Evolutionary conservation across 371 early-diverging fungal genomes (phyloP), one percentile per base, ranked within the genome.

Genomic region (Furculomyces boomerangus): DNA sequence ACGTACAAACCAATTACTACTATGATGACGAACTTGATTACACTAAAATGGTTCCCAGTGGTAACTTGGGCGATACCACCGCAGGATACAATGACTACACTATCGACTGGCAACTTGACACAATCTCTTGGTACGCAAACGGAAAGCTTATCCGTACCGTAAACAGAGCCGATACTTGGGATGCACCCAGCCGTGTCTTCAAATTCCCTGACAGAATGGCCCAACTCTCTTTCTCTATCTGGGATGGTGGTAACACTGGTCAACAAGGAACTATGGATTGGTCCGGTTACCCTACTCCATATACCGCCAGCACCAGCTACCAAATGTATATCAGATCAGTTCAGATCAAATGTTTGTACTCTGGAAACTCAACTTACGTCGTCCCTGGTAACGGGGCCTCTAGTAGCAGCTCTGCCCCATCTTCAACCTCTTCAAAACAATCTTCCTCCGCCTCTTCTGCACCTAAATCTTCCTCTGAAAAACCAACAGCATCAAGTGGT

Each of bases 181-280:
- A 51, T 45, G 60, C 37, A n/a, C 55, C 25, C 5, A 37, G 54
- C 26, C 30, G 48, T 8, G 56, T 47, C 5, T 67, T 52, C 53
- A 70, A 66, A 61, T 81, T 61, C 63, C 84, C 84, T 0, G 63
- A 71, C 18, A 60, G 71, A 1, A 74, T 74, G 31, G 67, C 79
- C 1, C 64, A 65, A 43, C 68, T 83, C 43, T 74, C 77, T 40
- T 72, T 81, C 61, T 77, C 79, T 8, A 66, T 84, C 49, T 84
- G 84, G 84, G 83, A 84, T 56, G 84, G 81, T 35, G 78, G 80
- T 31, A 68, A 67, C 31, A 54, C 58, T 0, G 75, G 75, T 18
- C 60, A 50, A 3, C 51, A 65, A 46, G 79, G 81, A 28, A 80
- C 81, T 2, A 60, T 70, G 1, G 64, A 71, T 29, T 84, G 81